Base-by-base conservation (phyloP, 148 eudicot genomes). In the Rhododendron griersonianum region DNA sequence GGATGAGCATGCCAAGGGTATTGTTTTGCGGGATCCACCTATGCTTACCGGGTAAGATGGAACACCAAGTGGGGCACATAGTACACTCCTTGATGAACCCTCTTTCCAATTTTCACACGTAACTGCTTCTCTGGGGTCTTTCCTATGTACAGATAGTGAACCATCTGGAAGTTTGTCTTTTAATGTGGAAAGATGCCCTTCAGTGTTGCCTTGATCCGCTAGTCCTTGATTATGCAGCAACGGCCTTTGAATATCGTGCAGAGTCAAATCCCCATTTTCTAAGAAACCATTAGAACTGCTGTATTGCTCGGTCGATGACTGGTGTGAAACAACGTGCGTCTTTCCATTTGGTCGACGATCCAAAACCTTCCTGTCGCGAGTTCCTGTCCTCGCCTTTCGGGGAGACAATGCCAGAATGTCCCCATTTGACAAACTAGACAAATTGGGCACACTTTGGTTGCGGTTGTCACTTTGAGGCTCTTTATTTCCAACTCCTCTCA, bases 1-100 rank as follows among this genome's bases (percentile, higher is more conserved):
- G 41, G 48, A 87, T 41, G 89, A 39, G 83, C 88, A 89, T 83
- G 86, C 78, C 55, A 65, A 51, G 84, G 94, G 87, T 48, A 88
- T 81, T 30, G 59, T 78, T 83, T 74, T 89, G 83, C 84, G 87
- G 85, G 87, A 78, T 77, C 91, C 95, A 79, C 89, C 92, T 21
- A 85, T 65, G 86, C 92, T 87, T 53, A 81, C 87, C 7, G 92
- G 83, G 86, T 91, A 87, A 75, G 84, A 67, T 39, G 90, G 91
- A 85, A 92, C 77, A 33, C 93, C 95, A 28, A 93, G 89, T 9
- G 93, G 95, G 41, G 94, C 89, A 61, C 45, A 83, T 30, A 93
- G 86, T 45, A 73, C 82, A 87, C 85, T 85, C 88, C 91, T 86
- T 5, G 86, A 41, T 77, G 82, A 80, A 65, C 76, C 83, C 88